Base-by-base conservation (phyloP, 495 filamentous ascomycete species). In the Achaetomiella virescens region DNA sequence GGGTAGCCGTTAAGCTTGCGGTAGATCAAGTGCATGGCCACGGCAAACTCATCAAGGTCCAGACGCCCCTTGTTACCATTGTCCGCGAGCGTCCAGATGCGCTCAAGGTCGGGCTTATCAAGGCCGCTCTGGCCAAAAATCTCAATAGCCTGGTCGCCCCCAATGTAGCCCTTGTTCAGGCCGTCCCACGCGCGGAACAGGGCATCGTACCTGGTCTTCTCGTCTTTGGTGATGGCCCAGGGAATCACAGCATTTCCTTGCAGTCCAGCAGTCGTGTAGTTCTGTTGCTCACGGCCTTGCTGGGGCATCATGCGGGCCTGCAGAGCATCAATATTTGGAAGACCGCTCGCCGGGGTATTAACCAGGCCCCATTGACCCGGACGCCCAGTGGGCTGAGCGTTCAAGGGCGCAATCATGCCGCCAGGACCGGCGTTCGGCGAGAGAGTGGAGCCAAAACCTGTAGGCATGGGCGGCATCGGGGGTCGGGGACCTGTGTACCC, bases 1-100 rank as follows among this genome's bases (percentile, higher is more conserved):
- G 93, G 91, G 64, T 99, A 96, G 25, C 91, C 91, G 59, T 97
- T 97, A 24, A 97, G 79, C 66, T 91, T 95, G 59, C 95, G 83
- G 67, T 97, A 99, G 52, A 99, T 97, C 69, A 99, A 74, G 79
- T 99, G 95, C 93, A 99, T 99, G 7, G 89, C 92, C 37, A 99
- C 91, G 17, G 95, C 91, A 68, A 99, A 99, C 65, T 99, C 95
- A 69, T 99, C 95, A 72, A 97, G 86, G 59, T 99, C 91, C 5
- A 99, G 81, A 56, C 90, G 84, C 12, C 95, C 95, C 64, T 88
- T 90, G 71, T 99, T 96, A 51, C 89, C 81, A 24, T 93, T 84
- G 68, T 99, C 95, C 7, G 92, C 89, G 24, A 99, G 74, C 24
- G 93, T 97, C 95, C 95, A 99, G 58, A 97, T 84, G 29, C 84